Evolutionary conservation across 1,284 basidiomycete species (phyloP).

Genomic region (Irpex sp.): DNA sequence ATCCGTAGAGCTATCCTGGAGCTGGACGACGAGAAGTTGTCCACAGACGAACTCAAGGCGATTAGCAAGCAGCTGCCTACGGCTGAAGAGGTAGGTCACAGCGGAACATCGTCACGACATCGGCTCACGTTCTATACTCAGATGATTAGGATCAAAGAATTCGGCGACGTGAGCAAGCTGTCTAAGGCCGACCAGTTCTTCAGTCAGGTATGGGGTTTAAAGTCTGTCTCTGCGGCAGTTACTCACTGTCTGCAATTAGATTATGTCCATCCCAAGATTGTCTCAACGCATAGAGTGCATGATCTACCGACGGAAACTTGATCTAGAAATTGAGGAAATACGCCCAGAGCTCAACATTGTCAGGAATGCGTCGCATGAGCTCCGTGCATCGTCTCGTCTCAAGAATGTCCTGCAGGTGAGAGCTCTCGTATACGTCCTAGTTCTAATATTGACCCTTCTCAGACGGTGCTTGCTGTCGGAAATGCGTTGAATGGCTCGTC

Average conservation of each 20-base stretch:
- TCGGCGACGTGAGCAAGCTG: slow-evolving; percentile 63
- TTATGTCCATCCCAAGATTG: slow-evolving; percentile 75
- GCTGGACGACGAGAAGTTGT: slow-evolving; percentile 59
- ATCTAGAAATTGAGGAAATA: slow-evolving; percentile 79
- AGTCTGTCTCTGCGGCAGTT: neutral
- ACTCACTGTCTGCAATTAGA: slow-evolving; percentile 35
- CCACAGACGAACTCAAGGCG: slow-evolving; percentile 67
- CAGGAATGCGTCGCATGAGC: slow-evolving; percentile 67
- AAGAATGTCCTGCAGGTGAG: slow-evolving; percentile 65
- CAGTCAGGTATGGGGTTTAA: slow-evolving; percentile 45
- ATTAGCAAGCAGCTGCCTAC: slow-evolving; percentile 74
- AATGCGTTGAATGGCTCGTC: slow-evolving; percentile 80
- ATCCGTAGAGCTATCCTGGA: slow-evolving; percentile 67
- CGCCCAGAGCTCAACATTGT: slow-evolving; percentile 77
- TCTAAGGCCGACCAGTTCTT: slow-evolving; percentile 86
- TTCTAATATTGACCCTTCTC: slow-evolving; percentile 1
- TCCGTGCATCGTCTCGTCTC: slow-evolving; percentile 64
- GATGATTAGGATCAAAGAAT: slow-evolving; percentile 61
- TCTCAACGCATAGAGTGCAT: slow-evolving; percentile 72
- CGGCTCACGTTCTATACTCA: slow-evolving; percentile 20
- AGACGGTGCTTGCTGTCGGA: slow-evolving; percentile 73
- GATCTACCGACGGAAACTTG: slow-evolving; percentile 77
- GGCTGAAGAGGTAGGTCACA: slow-evolving; percentile 57
- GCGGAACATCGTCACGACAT: neutral
- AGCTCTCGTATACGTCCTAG: slow-evolving; percentile 2